These are phyloP conservation scores for Sphaerosporella brunnea DNA, from an alignment of 495 filamentous ascomycete genomes.

Conservation along the genomic window DNA sequence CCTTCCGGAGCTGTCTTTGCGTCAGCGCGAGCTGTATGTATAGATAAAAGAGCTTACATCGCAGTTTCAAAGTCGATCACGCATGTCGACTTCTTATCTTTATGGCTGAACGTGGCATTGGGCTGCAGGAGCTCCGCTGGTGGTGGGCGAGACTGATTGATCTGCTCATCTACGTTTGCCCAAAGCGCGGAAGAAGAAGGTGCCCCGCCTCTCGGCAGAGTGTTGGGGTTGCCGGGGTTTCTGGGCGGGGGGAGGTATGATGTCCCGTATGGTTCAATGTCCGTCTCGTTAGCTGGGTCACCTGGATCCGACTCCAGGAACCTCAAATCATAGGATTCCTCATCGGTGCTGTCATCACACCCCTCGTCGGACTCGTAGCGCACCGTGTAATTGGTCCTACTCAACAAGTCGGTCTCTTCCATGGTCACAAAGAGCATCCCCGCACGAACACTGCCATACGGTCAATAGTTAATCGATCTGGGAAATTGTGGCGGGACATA, in stretches of 20 bases:
- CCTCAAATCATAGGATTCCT: slow-evolving; percentile 2
- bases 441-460: slow-evolving; percentile 54
- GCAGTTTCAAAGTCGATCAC: slow-evolving; percentile 79
- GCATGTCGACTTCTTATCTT: slow-evolving; percentile 56
- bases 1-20: slow-evolving; percentile 15
- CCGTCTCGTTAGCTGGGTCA: not conserved
- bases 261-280: not conserved
- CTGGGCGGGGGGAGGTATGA: not conserved
- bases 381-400: slow-evolving; percentile 59
- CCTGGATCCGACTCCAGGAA: not conserved
- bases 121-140: slow-evolving; percentile 15
- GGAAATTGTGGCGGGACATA: slow-evolving; percentile 33
- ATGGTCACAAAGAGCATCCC: slow-evolving; percentile 88
- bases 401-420: slow-evolving; percentile 55
- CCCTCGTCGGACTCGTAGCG: slow-evolving; percentile 33
- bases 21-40: slow-evolving; percentile 7
- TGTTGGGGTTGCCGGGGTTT: not conserved
- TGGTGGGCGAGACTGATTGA: slow-evolving; percentile 3
- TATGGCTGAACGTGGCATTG: slow-evolving; percentile 46
- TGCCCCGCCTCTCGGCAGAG: not conserved
- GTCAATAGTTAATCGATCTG: slow-evolving; percentile 16
- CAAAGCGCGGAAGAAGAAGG: not conserved
- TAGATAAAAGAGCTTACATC: slow-evolving; percentile 38
- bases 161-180: slow-evolving; percentile 2
- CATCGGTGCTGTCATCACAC: slow-evolving; percentile 12